These are phyloP conservation scores for Phyllachora maydis DNA, from an alignment of 2,329 filamentous ascomycete genomes.

Conservation along the genomic window DNA sequence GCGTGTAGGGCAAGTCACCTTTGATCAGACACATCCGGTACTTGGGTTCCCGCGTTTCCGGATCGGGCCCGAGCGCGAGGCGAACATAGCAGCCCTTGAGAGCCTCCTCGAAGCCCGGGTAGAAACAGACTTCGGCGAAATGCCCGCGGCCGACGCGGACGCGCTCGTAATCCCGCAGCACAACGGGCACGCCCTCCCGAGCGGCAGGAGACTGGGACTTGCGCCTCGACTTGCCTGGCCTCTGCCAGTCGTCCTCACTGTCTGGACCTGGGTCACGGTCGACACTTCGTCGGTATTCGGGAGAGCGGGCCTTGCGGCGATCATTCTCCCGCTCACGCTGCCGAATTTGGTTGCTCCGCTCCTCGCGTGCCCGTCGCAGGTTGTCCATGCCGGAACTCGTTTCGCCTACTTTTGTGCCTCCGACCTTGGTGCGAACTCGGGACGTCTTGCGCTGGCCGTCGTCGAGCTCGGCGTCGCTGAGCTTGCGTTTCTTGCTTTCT, in stretches of 20 bases:
- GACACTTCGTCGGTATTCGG: slow-evolving; percentile 14
- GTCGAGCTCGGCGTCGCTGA: slow-evolving; percentile 57
- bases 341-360: slow-evolving; percentile 42
- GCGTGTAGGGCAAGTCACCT: slow-evolving; percentile 24
- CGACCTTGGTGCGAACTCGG: slow-evolving; percentile 46
- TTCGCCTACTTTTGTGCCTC: slow-evolving; percentile 45
- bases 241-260: slow-evolving; percentile 68
- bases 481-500: slow-evolving; percentile 59
- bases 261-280: slow-evolving; percentile 41
- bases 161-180: slow-evolving; percentile 65
- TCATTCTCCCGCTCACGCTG: slow-evolving; percentile 43
- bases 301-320: slow-evolving; percentile 27
- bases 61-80: slow-evolving; percentile 62
- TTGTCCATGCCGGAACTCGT: slow-evolving; percentile 54
- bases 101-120: slow-evolving; percentile 67
- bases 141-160: slow-evolving; percentile 67
- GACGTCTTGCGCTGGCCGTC: slow-evolving; percentile 56
- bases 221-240: no score
- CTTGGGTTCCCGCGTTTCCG: slow-evolving; percentile 49
- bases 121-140: slow-evolving; percentile 84
- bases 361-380: slow-evolving; percentile 37
- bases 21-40: slow-evolving; percentile 86
- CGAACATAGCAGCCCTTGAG: slow-evolving; percentile 74
- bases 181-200: slow-evolving; percentile 48
- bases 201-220: slow-evolving; percentile 30